Base-by-base conservation (phyloP, 306 rosid genomes). In the Corylus avellana region DNA sequence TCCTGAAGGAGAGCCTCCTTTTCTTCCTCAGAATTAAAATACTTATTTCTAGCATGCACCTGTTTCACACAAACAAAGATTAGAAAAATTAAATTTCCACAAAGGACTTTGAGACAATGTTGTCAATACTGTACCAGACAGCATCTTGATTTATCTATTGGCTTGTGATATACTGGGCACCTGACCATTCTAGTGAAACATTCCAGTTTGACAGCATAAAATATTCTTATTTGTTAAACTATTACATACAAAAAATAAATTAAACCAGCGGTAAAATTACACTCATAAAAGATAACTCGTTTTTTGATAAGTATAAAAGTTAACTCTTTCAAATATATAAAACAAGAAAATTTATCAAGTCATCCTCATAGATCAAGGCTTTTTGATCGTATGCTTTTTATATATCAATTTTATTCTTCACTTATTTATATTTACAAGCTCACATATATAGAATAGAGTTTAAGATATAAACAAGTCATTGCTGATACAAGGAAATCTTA, bases 11-110 rank as follows among this genome's bases (percentile, higher is more conserved):
- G 88, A 75, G 46, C 80, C 12, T 90, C 92, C 79, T 92, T 92
- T 87, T 86, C 96, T 87, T 83, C 95, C 84, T 92, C 97, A 10
- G 98, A 92, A 58, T 80, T 94, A 64, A 94, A 94, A 79, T 73
- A 78, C 83, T 94, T 94, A 85, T 92, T 94, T 91, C 90, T 92
- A 74, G 97, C 98, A 78, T 94, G 98, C 90, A 94, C 98, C 98
- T 94, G 82, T 73, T 69, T 84, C 69, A 77, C 75, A 80, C 51
- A 66, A 77, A 71, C 55, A 80, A 17, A 29, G 11, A 37, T 69
- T 17, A 67, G 17, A 73, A 68, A 75, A 12, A 49, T 55, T 51
- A 12, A 72, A 78, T 63, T 29, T 63, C 70, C 46, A 63, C 67
- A 25, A 32, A 63, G 4, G 46, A 12, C 63, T 57, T 13, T 63